Evolutionary conservation across 768 basidiomycete species (phyloP), one percentile per base, ranked within the genome.

Genomic region (Agaricus blazei): DNA sequence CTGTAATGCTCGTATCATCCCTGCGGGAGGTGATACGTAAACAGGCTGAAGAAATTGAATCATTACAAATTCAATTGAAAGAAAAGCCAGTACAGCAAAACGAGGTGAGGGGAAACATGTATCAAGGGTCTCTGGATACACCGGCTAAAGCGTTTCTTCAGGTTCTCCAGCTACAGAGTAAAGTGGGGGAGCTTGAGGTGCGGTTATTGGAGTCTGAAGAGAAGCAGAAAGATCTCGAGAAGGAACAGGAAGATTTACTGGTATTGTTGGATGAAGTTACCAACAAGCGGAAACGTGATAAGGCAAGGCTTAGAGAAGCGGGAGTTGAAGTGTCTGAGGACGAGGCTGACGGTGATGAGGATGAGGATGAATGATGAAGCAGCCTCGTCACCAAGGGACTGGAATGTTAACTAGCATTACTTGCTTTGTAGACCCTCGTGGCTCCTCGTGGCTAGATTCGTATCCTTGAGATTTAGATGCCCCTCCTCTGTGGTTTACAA

Each of bases 181-280:
- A 81, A 62, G 64, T 87, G 7, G 63, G 71, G 4, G 65, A 68
- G 3, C 65, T 90, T 23, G 71, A 80, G 27, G 62, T 67, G 12
- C 69, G 83, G 52, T 67, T 92, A 7, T 67, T 70, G 42, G 71
- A 70, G 1, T 75, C 84, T 8, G 80, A 88, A 60, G 78, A 76
- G 53, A 88, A 86, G 66, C 79, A 82, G 48, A 86, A 81, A 60
- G 93, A 97, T 8, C 82, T 85, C 24, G 93, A 97, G 69, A 95
- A 94, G 70, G 96, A 99, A 68, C 95, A 98, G 63, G 96, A 98
- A 66, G 96, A 99, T 69, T 68, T 98, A 47, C 75, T 99, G 23
- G 95, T 99, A 9, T 71, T 98, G 31, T 74, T 99, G 3, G 97
- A 98, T 64, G 97, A 98, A 71, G 75, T 97, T 58, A 90, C 84